Conservation (phyloP, 495 filamentous ascomycete genomes). For the Pyrenula aspistea region DNA sequence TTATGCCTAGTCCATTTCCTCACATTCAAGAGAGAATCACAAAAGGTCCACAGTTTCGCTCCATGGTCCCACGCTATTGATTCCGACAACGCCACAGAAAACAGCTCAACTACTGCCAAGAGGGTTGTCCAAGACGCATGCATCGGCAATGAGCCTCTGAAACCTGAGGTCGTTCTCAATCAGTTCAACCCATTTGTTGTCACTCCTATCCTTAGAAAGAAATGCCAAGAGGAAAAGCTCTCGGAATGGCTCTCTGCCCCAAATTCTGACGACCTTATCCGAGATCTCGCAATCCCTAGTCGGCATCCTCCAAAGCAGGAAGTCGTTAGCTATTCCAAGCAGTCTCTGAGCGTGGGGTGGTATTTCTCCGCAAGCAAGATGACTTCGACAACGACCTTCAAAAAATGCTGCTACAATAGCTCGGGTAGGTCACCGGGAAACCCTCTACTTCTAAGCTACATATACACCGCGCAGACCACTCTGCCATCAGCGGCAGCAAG, state of each 20-base stretch:
- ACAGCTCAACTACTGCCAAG: no score
- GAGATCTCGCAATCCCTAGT: conserved; percentile 58
- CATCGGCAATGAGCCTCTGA: conserved; percentile 30
- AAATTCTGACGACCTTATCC: conserved; percentile 54
- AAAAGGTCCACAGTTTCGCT: no score
- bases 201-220: conserved; percentile 56
- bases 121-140: no score
- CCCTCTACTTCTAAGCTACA: conserved; percentile 55
- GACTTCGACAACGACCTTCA: conserved; percentile 49
- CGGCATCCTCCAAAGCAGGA: background rate
- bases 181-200: conserved; percentile 48
- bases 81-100: no score
- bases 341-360: conserved; percentile 74
- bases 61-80: no score
- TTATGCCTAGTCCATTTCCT: no score
- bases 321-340: background rate
- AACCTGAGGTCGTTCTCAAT: conserved; percentile 41
- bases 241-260: conserved; percentile 45
- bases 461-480: conserved; percentile 67
- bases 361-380: conserved; percentile 71
- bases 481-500: conserved; percentile 37
- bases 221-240: conserved; percentile 47
- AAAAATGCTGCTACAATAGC: conserved; percentile 53
- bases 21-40: no score
- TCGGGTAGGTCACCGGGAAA: conserved; percentile 56